Evolutionary conservation across 164 flowering plant species (phyloP), one percentile per base, ranked within the genome.

Genomic region (Buxus sempervirens): DNA sequence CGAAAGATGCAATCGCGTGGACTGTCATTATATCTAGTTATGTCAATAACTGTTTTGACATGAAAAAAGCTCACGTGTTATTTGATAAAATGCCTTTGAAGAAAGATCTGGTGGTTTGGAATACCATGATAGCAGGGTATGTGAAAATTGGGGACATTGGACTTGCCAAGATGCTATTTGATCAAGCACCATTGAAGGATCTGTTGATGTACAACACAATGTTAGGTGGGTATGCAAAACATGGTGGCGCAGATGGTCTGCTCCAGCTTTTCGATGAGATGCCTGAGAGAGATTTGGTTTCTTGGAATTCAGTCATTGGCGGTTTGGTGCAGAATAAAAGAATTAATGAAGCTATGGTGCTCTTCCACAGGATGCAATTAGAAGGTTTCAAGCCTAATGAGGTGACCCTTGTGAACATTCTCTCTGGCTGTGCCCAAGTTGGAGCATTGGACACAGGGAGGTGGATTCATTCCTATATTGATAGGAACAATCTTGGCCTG

Each of bases 231-330:
- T 73, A 70, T 56, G 71, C 73, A 5, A 79, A 73, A 26, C 68
- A 73, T 45, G 65, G 77, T 19, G 62, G 71, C 32, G 23, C 63
- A 15, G 72, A 73, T 21, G 61, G 27, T 36, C 27, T 71, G 63
- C 48, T 79, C n/a, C 63, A 21, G 21, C 71, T 76, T 56, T 79
- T 79, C 54, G 69, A 69, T 58, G 63, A 67, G 15, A 82, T 82
- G 86, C 79, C 77, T 2, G 70, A 62, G 62, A 82, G 69, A 32
- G 84, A 83, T 72, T 58, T 73, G 58, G 82, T 76, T 0, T 78
- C 82, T 16, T 82, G 83, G 83, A 82, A 79, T 73, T 66, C 83
- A 9, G 72, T 78, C 48, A 75, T 82, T 68, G 75, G 78, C 13
- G 85, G 85, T 57, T 73, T 71, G 27, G 82, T 80, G 48, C 78